Evolutionary conservation across 495 filamentous ascomycete genomes (phyloP).

Genomic region (Durotheca rogersii): DNA sequence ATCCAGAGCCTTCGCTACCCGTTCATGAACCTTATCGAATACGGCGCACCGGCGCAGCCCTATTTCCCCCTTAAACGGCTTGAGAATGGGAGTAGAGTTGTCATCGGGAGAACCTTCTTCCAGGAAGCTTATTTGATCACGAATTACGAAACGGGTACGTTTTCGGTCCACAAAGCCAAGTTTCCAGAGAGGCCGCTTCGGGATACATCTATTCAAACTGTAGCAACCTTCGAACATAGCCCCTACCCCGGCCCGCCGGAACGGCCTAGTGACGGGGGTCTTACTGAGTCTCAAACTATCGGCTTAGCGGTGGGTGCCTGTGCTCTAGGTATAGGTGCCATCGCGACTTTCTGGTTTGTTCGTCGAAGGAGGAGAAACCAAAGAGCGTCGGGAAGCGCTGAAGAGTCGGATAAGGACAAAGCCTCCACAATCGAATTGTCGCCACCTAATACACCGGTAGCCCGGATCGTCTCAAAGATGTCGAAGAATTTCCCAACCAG

Average conservation of each 20-base stretch:
- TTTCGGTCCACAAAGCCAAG: conserved; percentile 59
- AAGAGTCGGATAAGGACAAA: conserved; percentile 30
- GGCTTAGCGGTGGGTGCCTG: conserved; percentile 48
- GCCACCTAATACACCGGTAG: conserved; percentile 20
- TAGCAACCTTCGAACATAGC: conserved; percentile 48
- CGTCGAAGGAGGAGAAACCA: conserved; percentile 27
- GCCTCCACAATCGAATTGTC: conserved; percentile 28
- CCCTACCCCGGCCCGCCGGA: conserved; percentile 41
- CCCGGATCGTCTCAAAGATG: conserved; percentile 25
- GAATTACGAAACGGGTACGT: conserved; percentile 63
- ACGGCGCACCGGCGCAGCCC: conserved; percentile 44
- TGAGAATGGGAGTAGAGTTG: conserved; percentile 54
- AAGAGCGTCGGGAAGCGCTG: conserved; percentile 3
- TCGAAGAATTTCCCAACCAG: conserved; percentile 22
- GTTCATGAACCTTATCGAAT: conserved; percentile 49
- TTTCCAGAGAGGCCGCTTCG: conserved; percentile 48
- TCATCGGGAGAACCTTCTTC: conserved; percentile 68
- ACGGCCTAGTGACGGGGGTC: conserved; percentile 31
- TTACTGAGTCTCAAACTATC: conserved; percentile 45
- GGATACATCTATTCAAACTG: conserved; percentile 51
- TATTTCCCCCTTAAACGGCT: conserved; percentile 64
- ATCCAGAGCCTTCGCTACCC: conserved; percentile 60
- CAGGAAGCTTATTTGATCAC: conserved; percentile 69
- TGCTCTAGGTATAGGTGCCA: conserved; percentile 44
- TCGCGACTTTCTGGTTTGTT: conserved; percentile 38